Evolutionary conservation across 78 protist species (phyloP), one percentile per base, ranked within the genome.

Genomic region (Tieghemostelium lacteum): DNA sequence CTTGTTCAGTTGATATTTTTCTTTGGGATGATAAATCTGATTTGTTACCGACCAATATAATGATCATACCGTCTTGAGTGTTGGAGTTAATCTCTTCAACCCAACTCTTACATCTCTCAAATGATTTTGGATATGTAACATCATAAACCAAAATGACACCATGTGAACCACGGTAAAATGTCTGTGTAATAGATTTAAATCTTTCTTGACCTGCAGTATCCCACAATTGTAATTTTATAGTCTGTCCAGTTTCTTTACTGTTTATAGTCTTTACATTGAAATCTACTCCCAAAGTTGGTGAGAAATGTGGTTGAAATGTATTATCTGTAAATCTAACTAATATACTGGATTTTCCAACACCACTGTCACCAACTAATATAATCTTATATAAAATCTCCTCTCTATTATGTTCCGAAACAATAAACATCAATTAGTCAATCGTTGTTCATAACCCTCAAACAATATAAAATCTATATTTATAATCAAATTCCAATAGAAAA

Each of bases 161-260:
- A 54, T 70, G 69, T 36, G 78, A 71, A 20, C 86, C 80, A 39
- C 72, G 17, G 50, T 91, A 91, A 52, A 91, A 87, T n/a, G 93
- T 76, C 45, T 73, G 74, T 49, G 98, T 96, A 58, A 96, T 87
- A 4, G 96, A 73, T 65, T 87, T 72, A 60, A 94, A 96, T 57
- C 96, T 24, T 70, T 96, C 96, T 73, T 94, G 96, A 34, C 97
- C 97, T 19, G 97, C 97, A 1, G 98, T 83, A 42, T 83, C 89
- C 89, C 89, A 83, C 2, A 83, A 49, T 69, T 83, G 89, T 42
- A 83, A 31, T 42, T 83, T 83, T 1, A 83, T 77, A 50, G 77
- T 83, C 42, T 83, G 89, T 19, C 89, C 89, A 34, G 89, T 83
- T 61, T 83, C 89, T 58, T 83, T 83, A 39, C 69, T 83, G 55